Conservation (phyloP, 352 stramenopile species). For the Globisporangium perplexum region DNA sequence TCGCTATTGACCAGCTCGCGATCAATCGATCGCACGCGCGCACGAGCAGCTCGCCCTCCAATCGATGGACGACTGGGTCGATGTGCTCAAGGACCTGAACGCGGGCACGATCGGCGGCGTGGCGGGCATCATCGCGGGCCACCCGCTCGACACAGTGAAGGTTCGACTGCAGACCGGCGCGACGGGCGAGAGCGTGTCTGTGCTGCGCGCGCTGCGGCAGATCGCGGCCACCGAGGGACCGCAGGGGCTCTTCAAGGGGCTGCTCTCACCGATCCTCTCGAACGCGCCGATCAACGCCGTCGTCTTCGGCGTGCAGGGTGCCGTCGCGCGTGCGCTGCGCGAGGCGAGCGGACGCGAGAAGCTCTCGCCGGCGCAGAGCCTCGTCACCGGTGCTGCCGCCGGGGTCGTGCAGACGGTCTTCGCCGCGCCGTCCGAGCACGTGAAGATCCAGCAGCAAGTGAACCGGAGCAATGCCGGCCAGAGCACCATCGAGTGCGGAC, state of each 20-base stretch:
- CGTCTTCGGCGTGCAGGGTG: slow-evolving; percentile 74
- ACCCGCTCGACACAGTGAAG: slow-evolving; percentile 86
- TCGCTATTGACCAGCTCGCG: too few relatives aligned
- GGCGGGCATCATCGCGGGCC: slow-evolving; percentile 67
- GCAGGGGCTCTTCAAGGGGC: slow-evolving; percentile 62
- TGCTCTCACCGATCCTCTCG: slow-evolving; percentile 72
- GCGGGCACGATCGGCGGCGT: slow-evolving; percentile 77
- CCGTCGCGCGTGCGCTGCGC: slow-evolving; percentile 38
- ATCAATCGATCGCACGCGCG: too few relatives aligned
- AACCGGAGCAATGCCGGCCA: slow-evolving; percentile 35
- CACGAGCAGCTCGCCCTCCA: too few relatives aligned
- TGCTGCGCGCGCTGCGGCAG: slow-evolving; percentile 40
- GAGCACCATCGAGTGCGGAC: slow-evolving; percentile 50
- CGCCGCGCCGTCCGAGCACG: slow-evolving; percentile 64
- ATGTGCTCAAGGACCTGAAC: slow-evolving; percentile 80
- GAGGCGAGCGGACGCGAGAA: slow-evolving; percentile 21
- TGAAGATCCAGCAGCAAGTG: slow-evolving; percentile 84
- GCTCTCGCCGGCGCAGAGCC: slow-evolving; percentile 39
- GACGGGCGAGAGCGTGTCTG: slow-evolving; percentile 17
- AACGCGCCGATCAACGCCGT: slow-evolving; percentile 86
- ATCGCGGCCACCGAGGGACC: slow-evolving; percentile 57
- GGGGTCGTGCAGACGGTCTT: slow-evolving; percentile 69
- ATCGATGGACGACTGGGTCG: slow-evolving; percentile 49
- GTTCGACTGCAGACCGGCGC: slow-evolving; percentile 70
- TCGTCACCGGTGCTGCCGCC: slow-evolving; percentile 49